phyloP scores from a whole-genome alignment of 306 rosid species.

The Cucumis melo region DNA sequence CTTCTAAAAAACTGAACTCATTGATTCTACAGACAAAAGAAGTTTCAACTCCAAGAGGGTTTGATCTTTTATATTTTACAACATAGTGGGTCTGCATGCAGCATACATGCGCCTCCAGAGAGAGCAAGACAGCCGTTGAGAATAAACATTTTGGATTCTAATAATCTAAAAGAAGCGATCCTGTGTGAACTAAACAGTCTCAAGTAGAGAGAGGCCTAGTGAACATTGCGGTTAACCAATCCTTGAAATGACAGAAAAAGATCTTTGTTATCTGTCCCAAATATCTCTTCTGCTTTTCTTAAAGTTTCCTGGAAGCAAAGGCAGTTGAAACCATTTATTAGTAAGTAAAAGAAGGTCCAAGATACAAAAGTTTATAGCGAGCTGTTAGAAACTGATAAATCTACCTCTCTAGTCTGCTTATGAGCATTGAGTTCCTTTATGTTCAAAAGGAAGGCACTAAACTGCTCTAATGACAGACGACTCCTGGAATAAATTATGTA shows the following conservation, averaged over 20 bases:
- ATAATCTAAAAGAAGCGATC: slow-evolving; percentile 16
- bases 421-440: slow-evolving; percentile 93
- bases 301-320: slow-evolving; percentile 63
- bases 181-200: slow-evolving; percentile 18
- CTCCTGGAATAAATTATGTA: slow-evolving; percentile 45
- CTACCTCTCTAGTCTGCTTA: slow-evolving; percentile 97
- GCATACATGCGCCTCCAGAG: neutral
- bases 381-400: neutral
- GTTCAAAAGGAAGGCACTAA: slow-evolving; percentile 94
- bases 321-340: slow-evolving; percentile 7
- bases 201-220: slow-evolving; percentile 27
- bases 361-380: slow-evolving; percentile 10
- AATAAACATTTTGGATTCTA: neutral
- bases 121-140: neutral
- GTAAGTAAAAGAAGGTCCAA: slow-evolving; percentile 2
- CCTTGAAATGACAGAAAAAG: slow-evolving; percentile 87
- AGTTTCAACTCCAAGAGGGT: neutral
- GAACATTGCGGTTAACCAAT: slow-evolving; percentile 69
- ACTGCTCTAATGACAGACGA: slow-evolving; percentile 93
- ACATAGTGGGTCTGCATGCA: neutral
- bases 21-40: neutral
- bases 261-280: slow-evolving; percentile 91
- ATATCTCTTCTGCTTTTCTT: slow-evolving; percentile 92
- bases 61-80: neutral
- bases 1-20: neutral